Percentiles rank a stretch among this genome's conserved stretches.
Evolutionary conservation across 1,139 yeast genomes (phyloP).

Genomic region (Groenewaldozyma auringiensis): DNA sequence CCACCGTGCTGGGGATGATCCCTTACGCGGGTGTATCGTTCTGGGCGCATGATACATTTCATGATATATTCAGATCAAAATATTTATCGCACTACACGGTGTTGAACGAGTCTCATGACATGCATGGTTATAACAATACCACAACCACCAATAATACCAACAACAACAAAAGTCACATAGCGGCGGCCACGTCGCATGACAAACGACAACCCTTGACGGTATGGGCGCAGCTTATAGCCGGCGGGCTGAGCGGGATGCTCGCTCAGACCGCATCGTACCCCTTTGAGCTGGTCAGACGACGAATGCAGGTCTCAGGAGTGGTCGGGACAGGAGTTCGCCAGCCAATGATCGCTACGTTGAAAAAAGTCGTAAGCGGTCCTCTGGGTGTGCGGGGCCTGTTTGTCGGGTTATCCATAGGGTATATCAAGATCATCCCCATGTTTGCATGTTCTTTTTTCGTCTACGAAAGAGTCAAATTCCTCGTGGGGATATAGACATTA

Average conservation of each 20-base stretch:
- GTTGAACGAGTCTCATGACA: conserved; percentile 1
- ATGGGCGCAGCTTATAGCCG: conserved; percentile 91
- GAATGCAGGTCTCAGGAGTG: conserved; percentile 94
- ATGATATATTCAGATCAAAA: conserved; percentile 68
- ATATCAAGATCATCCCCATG: conserved; percentile 93
- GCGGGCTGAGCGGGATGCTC: conserved; percentile 89
- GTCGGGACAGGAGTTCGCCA: conserved; percentile 26
- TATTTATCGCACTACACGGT: conserved; percentile 53
- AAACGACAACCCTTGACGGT: conserved; percentile 50
- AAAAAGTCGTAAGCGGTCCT: conserved; percentile 39
- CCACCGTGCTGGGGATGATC: conserved; percentile 90
- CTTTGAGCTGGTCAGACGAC: conserved; percentile 84
- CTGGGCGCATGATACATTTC: conserved; percentile 85
- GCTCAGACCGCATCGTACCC: conserved; percentile 98
- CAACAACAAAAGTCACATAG: conserved; percentile 4
- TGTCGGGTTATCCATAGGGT: conserved; percentile 92
- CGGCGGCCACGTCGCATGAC: conserved; percentile 16
- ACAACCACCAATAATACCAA: conserved; percentile 11
- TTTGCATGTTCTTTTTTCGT: conserved; percentile 93
- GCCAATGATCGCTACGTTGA: conserved; percentile 38
- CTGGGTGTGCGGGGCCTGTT: conserved; percentile 80
- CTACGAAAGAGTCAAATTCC: conserved; percentile 74
- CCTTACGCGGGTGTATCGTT: conserved; percentile 98
- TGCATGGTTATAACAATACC: conserved; percentile 2
- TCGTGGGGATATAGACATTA: conserved; percentile 45